Evolutionary conservation across 2,329 filamentous ascomycete species (phyloP).

Genomic region (Corinectria fuckeliana): DNA sequence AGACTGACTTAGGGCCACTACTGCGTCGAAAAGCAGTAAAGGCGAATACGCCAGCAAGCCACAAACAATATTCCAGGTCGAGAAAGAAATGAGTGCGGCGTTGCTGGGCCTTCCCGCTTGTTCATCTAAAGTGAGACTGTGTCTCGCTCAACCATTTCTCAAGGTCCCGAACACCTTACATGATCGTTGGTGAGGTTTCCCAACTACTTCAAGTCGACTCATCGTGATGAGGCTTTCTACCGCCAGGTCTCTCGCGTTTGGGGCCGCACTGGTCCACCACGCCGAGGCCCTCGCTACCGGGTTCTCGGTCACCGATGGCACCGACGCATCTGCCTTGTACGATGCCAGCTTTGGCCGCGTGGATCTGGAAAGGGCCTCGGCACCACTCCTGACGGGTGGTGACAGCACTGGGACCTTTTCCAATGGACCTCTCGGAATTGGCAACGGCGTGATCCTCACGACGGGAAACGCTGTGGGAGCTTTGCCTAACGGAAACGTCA

Average conservation of each 20-base stretch:
- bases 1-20: too few relatives aligned
- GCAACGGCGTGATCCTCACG: not conserved
- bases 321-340: not conserved
- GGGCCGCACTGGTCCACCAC: not conserved
- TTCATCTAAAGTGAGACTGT: too few relatives aligned
- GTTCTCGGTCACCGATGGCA: not conserved
- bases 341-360: not conserved
- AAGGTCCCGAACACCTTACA: too few relatives aligned
- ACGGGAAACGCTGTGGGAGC: not conserved
- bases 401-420: not conserved
- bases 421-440: not conserved
- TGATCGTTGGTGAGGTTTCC: too few relatives aligned
- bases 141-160: too few relatives aligned
- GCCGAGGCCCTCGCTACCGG: not conserved
- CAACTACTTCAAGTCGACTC: too few relatives aligned
- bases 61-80: too few relatives aligned
- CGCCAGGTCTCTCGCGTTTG: not conserved
- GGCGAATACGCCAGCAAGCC: too few relatives aligned
- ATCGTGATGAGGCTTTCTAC: not conserved
- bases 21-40: too few relatives aligned
- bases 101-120: too few relatives aligned
- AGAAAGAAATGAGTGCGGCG: too few relatives aligned
- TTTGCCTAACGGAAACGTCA: not conserved
- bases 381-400: not conserved
- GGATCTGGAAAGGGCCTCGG: not conserved